phyloP scores from a whole-genome alignment of 148 eudicot species.

The Polygonum aviculare region DNA sequence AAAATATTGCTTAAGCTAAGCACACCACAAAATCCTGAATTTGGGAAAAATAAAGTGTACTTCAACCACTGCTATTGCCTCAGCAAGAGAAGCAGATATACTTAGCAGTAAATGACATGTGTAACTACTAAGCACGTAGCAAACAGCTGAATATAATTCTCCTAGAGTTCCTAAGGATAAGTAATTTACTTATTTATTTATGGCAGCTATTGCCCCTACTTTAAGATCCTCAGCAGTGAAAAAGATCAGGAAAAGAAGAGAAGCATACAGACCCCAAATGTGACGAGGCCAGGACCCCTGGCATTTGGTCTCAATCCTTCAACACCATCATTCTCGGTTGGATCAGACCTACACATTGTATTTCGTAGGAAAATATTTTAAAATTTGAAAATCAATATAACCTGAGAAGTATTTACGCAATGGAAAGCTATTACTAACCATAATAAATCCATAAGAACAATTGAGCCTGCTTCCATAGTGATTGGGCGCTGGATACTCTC shows the following conservation, averaged over 20 bases:
- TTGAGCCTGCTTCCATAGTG: slow-evolving; percentile 98
- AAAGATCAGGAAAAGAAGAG: background rate
- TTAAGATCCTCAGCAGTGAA: background rate
- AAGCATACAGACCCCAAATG: slow-evolving; percentile 79
- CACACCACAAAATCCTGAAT: background rate
- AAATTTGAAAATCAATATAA: background rate
- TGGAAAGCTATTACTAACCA: slow-evolving; percentile 44
- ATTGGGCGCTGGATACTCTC: slow-evolving; percentile 94
- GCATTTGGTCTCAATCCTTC: slow-evolving; percentile 99
- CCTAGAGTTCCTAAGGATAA: background rate
- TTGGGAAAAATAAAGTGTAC: background rate
- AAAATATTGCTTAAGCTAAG: background rate
- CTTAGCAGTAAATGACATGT: background rate
- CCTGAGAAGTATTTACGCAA: background rate
- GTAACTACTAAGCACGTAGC: background rate
- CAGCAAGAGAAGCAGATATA: background rate
- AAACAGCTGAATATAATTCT: background rate
- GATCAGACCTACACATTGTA: slow-evolving; percentile 77
- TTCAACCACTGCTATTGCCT: background rate
- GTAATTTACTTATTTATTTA: background rate
- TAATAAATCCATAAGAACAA: slow-evolving; percentile 93
- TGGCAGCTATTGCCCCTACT: background rate
- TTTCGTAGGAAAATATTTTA: background rate
- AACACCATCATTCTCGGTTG: slow-evolving; percentile 99
- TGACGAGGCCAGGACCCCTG: slow-evolving; percentile 97